Conservation (phyloP, 2,329 filamentous ascomycete species). For the Didymella segeticola region DNA sequence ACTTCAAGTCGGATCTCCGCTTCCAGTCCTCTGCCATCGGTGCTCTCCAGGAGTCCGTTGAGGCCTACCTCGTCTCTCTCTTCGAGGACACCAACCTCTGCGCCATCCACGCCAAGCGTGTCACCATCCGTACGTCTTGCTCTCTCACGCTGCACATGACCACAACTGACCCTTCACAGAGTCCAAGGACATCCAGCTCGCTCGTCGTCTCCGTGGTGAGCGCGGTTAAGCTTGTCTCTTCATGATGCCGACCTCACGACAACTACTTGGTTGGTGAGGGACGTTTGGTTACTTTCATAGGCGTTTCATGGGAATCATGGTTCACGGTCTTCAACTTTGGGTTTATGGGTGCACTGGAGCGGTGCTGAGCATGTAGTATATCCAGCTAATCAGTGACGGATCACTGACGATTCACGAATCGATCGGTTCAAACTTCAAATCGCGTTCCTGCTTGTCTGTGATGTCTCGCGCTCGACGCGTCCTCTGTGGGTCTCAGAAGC, state of each 20-base stretch:
- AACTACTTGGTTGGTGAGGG: constrained; percentile 34
- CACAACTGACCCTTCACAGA: constrained; percentile 56
- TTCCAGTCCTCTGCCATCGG: constrained; percentile 97
- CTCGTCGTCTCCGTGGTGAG: constrained; percentile 65
- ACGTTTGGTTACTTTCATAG: constrained; percentile 37
- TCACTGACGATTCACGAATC: constrained; percentile 46
- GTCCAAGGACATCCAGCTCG: constrained; percentile 97
- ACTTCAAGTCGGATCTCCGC: constrained; percentile 73
- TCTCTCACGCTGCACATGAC: background rate
- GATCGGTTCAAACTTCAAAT: constrained; percentile 38
- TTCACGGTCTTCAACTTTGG: constrained; percentile 46
- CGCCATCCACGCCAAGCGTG: constrained; percentile 94
- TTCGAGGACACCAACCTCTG: constrained; percentile 97
- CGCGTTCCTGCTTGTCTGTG: constrained; percentile 3
- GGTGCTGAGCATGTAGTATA: constrained; percentile 50
- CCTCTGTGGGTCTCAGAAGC: background rate
- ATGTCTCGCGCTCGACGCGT: constrained; percentile 1
- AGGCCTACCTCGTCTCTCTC: constrained; percentile 94
- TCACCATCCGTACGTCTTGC: constrained; percentile 70
- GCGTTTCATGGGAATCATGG: constrained; percentile 46
- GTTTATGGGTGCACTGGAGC: constrained; percentile 45
- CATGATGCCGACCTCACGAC: constrained; percentile 32
- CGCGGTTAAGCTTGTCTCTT: constrained; percentile 54
- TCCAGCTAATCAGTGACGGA: constrained; percentile 44
- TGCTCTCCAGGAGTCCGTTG: constrained; percentile 92